A percentile compares a stretch with the other conserved stretches of the same genome.
Evolutionary conservation across 2,329 filamentous ascomycete species (phyloP).

Genomic region (Catunica adiposa): DNA sequence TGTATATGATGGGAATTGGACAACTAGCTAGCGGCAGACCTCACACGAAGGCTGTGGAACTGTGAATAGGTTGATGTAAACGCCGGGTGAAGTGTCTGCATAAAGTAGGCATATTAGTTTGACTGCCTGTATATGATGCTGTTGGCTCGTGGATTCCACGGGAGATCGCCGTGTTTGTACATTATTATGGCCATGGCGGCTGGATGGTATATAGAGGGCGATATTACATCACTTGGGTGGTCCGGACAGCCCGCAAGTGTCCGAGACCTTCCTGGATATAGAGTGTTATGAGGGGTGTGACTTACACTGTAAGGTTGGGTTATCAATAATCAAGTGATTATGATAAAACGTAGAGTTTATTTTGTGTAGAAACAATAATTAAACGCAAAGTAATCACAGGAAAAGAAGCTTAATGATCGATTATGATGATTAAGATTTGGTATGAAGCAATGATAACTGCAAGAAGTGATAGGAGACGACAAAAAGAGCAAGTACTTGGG

Average conservation of each 20-base stretch:
- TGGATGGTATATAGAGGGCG: not conserved
- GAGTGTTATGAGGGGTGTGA: not conserved
- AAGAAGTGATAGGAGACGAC: not conserved
- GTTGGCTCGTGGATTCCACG: not conserved
- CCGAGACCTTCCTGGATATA: not conserved
- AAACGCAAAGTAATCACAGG: no score
- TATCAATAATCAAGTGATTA: no score
- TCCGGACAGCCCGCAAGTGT: not conserved
- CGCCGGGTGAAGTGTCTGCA: not conserved
- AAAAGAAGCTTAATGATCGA: no score
- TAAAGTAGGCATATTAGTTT: not conserved
- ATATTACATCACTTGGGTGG: not conserved
- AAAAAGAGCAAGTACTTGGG: conserved; percentile 2
- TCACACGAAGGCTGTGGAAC: not conserved
- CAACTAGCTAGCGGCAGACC: not conserved
- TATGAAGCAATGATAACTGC: no score
- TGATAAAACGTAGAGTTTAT: no score
- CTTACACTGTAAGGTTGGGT: no score
- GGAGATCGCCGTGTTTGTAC: not conserved
- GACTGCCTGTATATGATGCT: not conserved
- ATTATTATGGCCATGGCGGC: not conserved
- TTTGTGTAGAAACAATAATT: no score
- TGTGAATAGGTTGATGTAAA: no score
- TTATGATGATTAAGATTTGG: no score
- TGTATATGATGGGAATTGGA: not conserved